A percentile compares a stretch with the other conserved stretches of the same genome.
Conservation (phyloP, 495 filamentous ascomycete species). For the Daldinia childiae region DNA sequence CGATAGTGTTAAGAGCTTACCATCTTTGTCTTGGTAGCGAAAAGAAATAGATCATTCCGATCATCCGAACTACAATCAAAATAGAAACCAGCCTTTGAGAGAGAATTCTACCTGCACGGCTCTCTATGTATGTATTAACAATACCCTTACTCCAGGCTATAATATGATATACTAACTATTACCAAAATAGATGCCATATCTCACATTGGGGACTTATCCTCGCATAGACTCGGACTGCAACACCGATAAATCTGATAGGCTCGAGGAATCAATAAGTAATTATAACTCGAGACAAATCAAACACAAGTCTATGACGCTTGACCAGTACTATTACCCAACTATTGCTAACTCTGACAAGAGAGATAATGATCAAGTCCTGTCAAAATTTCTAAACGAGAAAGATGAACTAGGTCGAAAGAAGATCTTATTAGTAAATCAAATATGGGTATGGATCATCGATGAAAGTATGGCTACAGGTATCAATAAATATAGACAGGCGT, state of each 20-base stretch:
- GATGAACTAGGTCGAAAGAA: background rate
- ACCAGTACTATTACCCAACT: slow-evolving; percentile 48
- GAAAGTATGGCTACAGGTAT: slow-evolving; percentile 16
- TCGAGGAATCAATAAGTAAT: background rate
- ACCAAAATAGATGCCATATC: slow-evolving; percentile 24
- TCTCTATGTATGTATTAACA: slow-evolving; percentile 19
- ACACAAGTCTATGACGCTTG: slow-evolving; percentile 43
- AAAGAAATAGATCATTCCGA: background rate
- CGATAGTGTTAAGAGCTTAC: background rate
- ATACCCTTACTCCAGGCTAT: background rate
- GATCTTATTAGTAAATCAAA: slow-evolving; percentile 30
- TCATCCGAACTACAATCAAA: background rate
- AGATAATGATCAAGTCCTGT: slow-evolving; percentile 46
- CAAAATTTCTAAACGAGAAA: slow-evolving; percentile 9
- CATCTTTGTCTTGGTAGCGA: background rate
- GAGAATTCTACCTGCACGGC: slow-evolving; percentile 2
- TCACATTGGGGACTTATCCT: slow-evolving; percentile 9
- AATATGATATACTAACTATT: background rate
- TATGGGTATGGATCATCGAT: slow-evolving; percentile 34
- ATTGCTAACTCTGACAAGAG: slow-evolving; percentile 36
- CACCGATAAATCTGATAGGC: background rate
- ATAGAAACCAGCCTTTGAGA: background rate
- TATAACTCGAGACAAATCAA: slow-evolving; percentile 18
- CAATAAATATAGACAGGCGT: background rate
- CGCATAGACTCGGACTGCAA: background rate